These are phyloP conservation scores for Gnomoniopsis smithogilvyi DNA, from an alignment of 2,329 filamentous ascomycete species.

Conservation along the genomic window DNA sequence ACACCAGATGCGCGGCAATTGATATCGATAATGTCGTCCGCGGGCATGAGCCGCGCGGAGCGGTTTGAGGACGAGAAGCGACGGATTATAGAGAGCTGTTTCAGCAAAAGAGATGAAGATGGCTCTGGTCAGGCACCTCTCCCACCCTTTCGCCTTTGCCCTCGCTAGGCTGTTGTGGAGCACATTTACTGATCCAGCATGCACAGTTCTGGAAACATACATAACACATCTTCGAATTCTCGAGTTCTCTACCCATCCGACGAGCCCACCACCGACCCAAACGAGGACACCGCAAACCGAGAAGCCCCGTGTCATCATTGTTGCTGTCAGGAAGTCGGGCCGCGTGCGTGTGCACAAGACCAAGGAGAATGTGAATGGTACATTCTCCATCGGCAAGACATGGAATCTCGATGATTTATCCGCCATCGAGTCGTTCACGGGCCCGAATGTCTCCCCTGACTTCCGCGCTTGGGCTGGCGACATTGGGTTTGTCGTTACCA, in stretches of 20 bases:
- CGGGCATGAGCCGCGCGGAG: constrained; percentile 57
- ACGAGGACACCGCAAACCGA: constrained; percentile 68
- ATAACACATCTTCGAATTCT: constrained; percentile 94
- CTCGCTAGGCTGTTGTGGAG: constrained; percentile 6
- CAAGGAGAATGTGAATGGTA: constrained; percentile 88
- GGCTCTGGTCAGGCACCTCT: constrained; percentile 65
- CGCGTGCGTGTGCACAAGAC: constrained; percentile 95
- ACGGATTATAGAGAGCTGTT: constrained; percentile 92
- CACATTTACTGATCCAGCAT: constrained; percentile 16
- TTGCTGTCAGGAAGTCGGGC: constrained; percentile 88
- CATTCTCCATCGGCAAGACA: constrained; percentile 97
- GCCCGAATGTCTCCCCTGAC: constrained; percentile 53
- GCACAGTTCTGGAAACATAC: constrained; percentile 80
- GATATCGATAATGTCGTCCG: constrained; percentile 10
- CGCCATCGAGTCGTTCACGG: constrained; percentile 77
- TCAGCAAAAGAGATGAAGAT: constrained; percentile 83
- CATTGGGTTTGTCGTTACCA: constrained; percentile 80
- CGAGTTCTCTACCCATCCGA: constrained; percentile 82
- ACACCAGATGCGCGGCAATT: constrained; percentile 1
- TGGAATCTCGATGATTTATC: constrained; percentile 93
- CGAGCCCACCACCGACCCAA: constrained; percentile 77
- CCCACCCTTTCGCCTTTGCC: constrained; percentile 4
- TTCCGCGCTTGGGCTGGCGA: constrained; percentile 76
- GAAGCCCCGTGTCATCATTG: constrained; percentile 87
- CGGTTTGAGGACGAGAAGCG: constrained; percentile 95